Conservation (phyloP, 2,329 filamentous ascomycete genomes). For the Dendrostoma leiphaemia region DNA sequence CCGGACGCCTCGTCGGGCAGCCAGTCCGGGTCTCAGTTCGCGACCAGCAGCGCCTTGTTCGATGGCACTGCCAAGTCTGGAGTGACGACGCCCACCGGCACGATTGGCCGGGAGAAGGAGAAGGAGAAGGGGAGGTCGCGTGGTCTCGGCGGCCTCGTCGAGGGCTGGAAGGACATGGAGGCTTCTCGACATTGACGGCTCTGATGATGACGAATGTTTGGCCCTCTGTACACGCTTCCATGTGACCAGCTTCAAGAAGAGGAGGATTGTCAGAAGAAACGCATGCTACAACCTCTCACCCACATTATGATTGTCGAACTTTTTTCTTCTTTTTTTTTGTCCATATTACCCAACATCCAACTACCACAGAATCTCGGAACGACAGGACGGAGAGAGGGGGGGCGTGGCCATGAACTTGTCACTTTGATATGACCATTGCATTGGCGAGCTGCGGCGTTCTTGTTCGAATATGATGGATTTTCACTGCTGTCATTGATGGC, state of each 20-base stretch:
- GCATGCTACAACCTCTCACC: too few species aligned
- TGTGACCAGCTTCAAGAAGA: neutral
- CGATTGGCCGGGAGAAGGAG: conserved; percentile 25
- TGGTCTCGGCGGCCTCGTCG: conserved; percentile 19
- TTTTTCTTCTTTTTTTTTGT: neutral
- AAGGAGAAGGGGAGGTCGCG: conserved; percentile 27
- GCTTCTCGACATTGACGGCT: conserved; percentile 10
- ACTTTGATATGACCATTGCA: neutral
- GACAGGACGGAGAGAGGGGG: neutral
- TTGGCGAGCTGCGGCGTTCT: neutral
- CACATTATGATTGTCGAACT: neutral
- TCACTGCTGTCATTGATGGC: too few species aligned
- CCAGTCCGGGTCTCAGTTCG: neutral
- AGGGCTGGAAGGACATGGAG: conserved; percentile 16
- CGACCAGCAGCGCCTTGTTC: neutral
- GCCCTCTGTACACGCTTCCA: neutral
- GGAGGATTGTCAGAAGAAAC: too few species aligned
- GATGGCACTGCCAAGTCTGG: conserved; percentile 4
- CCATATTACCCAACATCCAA: too few species aligned
- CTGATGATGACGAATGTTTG: neutral
- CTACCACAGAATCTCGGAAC: too few species aligned
- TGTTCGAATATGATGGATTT: too few species aligned
- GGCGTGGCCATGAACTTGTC: neutral
- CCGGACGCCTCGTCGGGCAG: conserved; percentile 25
- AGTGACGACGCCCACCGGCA: conserved; percentile 13